Base-by-base conservation (phyloP, 1,284 basidiomycete species). In the Mycena citricolor region DNA sequence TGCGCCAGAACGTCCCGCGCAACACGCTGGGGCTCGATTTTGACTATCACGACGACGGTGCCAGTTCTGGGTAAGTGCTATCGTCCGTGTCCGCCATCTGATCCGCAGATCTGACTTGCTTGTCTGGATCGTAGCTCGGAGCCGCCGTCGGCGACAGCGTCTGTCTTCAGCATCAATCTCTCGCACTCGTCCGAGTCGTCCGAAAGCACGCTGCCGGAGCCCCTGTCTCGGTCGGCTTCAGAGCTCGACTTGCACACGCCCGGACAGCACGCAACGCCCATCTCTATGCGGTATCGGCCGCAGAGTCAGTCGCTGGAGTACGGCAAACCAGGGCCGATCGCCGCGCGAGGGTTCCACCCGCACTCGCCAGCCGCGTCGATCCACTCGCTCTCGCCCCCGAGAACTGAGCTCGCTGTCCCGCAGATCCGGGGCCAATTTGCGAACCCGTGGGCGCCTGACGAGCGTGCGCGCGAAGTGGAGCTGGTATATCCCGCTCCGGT, bases 401-500 rank as follows among this genome's bases (percentile, higher is more conserved):
- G n/a, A 14, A 8, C n/a, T 24, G 37, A 44, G 5, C 16, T 37
- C 33, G 1, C 13, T n/a, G 25, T 50, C 10, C 48, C 38, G 1
- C 33, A 29, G 11, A 34, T 45, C 25, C 38, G 43, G 23, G 40
- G 37, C 6, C 30, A 29, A 4, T 44, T 47, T 24, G 33, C 29
- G 25, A 47, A 47, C 37, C 42, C 44, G n/a, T 51, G 49, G 49
- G 37, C 12, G 6, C 20, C 42, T 6, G 10, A 13, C 19, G 31
- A 13, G 31, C 14, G n/a, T 32, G 31, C 31, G 31, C 8, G n/a
- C 8, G 46, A 48, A 31, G 42, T 48, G 1, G 35, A 44, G 35
- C 34, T 52, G 17, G 21, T 48, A 39, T 48, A 39, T 26, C 46
- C 50, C 0, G 38, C 42, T 14, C 50, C 50, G 12, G 26, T 45